phyloP scores from a whole-genome alignment of 2,329 filamentous ascomycete species.

The Colletotrichum cereale region DNA sequence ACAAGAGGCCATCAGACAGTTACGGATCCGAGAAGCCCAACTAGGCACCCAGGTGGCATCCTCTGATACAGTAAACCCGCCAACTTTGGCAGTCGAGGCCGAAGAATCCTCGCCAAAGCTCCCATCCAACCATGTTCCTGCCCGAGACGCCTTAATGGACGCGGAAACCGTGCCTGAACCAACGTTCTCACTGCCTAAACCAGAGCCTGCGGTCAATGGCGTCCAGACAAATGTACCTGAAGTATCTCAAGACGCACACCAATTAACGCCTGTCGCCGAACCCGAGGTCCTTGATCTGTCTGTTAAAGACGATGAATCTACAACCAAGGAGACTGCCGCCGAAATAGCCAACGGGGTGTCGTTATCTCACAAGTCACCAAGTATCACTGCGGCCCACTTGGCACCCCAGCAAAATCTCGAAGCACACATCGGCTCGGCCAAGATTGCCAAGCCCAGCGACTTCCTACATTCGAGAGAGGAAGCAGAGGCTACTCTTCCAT shows the following conservation, averaged over 20 bases:
- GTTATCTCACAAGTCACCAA: background rate
- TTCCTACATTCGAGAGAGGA: background rate
- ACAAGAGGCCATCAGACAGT: conserved; percentile 84
- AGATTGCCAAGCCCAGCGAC: conserved; percentile 33
- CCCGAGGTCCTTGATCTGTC: background rate
- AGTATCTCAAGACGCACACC: conserved; percentile 9
- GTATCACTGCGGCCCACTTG: background rate
- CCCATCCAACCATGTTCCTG: conserved; percentile 17
- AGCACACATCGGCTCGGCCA: conserved; percentile 1
- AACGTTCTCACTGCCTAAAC: background rate
- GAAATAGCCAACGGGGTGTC: conserved; percentile 5
- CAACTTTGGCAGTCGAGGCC: background rate
- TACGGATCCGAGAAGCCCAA: conserved; percentile 62
- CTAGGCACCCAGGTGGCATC: conserved; percentile 10
- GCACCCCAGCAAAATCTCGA: background rate
- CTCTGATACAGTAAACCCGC: background rate
- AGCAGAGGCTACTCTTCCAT: background rate
- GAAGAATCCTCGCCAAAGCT: background rate
- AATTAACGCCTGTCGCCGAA: conserved; percentile 9
- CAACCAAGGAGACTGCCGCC: background rate
- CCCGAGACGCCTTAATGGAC: conserved; percentile 22
- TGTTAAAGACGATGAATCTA: background rate
- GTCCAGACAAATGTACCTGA: background rate
- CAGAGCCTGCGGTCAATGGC: background rate
- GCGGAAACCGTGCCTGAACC: conserved; percentile 26